Percentiles rank a stretch among this genome's conserved stretches.
These are phyloP conservation scores for Sporisorium scitamineum DNA, from an alignment of 1,284 basidiomycete species.

Conservation along the genomic window DNA sequence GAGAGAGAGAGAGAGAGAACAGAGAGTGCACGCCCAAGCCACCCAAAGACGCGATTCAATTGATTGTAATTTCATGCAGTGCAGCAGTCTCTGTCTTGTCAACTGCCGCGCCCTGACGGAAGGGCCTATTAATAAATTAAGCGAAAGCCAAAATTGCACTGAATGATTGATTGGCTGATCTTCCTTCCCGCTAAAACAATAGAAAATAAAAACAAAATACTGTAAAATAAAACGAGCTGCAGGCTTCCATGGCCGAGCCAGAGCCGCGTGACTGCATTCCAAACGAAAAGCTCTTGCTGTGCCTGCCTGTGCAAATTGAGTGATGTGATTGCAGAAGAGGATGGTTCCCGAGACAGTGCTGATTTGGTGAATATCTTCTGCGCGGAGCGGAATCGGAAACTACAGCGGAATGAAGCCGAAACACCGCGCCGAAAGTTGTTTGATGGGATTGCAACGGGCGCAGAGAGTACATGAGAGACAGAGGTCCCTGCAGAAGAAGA, in stretches of 20 bases:
- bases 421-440: background rate
- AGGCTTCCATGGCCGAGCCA: background rate
- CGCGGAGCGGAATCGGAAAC: background rate
- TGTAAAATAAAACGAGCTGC: background rate
- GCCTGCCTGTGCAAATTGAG: too few species aligned
- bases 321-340: background rate
- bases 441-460: background rate
- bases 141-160: background rate
- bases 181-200: background rate
- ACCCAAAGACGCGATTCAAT: background rate
- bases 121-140: background rate
- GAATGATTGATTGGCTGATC: constrained; percentile 14
- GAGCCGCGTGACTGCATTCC: constrained; percentile 1
- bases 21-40: background rate
- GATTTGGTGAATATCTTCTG: too few species aligned
- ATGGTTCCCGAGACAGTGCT: background rate
- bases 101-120: background rate
- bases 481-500: constrained; percentile 4
- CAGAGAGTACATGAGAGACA: background rate
- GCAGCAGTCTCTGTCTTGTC: constrained; percentile 1
- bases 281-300: background rate
- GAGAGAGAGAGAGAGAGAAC: too few species aligned
- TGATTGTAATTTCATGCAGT: background rate
- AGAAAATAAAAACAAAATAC: background rate
- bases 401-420: background rate